Base-by-base conservation (phyloP, 805 yeast genomes). In the Starmerella powellii region DNA sequence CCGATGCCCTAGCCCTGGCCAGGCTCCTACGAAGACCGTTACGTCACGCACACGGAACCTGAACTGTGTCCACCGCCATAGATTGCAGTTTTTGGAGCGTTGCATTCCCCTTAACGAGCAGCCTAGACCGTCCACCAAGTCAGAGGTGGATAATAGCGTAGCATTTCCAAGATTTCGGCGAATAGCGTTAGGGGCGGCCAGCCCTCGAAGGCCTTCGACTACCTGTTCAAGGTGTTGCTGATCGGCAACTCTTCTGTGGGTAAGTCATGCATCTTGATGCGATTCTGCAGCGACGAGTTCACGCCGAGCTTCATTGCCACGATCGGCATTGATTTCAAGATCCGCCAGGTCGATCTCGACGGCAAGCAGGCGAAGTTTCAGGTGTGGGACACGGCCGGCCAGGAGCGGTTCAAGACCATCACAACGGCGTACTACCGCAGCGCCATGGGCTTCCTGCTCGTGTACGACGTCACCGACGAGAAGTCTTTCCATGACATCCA, bases 371-470 rank as follows among this genome's bases (percentile, higher is more conserved):
- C 91, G 64, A 91, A 91, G 66, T 73, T 88, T 60, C 98, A 91
- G 63, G 82, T 88, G 34, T 88, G 98, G 98, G 98, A 88, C 63
- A 88, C 98, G 45, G 98, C 98, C 16, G 98, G 98, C 39, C 98
- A 88, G 70, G 98, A 88, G 66, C 72, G 97, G 55, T 88, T 88
- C 70, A 79, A 95, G 71, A 91, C 97, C 38, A 91, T 88, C 67
- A 88, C 98, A 15, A 85, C 96, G 3, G 88, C 96, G 13, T 91
- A 91, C 67, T 91, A 91, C 70, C 81, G 98, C 67, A 96, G 97
- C 38, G 96, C 97, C 15, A 95, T 91, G 68, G 98, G 98, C 49
- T 88, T 91, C 61, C 79, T 91, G 57, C 81, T 91, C 52, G 97
- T 88, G 37, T 91, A 91, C 63, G 98, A 91, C 61, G 96, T 91